Percentiles rank a stretch among this genome's conserved stretches.
phyloP scores from a whole-genome alignment of 78 protist genomes.

The Planoprotostelium fungivorum region DNA sequence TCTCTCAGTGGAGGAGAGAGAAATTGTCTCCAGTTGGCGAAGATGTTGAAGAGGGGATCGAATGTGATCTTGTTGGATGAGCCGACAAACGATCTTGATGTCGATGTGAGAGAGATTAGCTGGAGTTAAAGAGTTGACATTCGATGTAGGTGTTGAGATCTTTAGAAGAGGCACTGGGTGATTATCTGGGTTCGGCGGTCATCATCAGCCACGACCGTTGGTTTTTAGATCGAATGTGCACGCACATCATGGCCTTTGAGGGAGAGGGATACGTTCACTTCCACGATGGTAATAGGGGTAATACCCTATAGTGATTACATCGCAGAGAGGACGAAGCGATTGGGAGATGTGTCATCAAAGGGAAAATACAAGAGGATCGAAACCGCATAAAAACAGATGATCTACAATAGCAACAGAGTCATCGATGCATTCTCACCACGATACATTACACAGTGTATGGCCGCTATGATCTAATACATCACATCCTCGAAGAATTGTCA shows the following conservation, averaged over 20 bases:
- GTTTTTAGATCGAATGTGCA: conserved; percentile 72
- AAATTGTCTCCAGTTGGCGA: conserved; percentile 71
- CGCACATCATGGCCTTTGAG: conserved; percentile 63
- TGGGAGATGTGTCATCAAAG: conserved; percentile 30
- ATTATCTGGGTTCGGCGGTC: conserved; percentile 62
- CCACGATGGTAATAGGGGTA: conserved; percentile 42
- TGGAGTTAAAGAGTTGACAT: background rate
- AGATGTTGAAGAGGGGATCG: conserved; percentile 57
- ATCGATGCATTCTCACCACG: no score
- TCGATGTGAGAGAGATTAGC: conserved; percentile 42
- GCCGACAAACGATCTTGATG: conserved; percentile 80
- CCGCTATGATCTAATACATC: no score
- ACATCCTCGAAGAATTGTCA: no score
- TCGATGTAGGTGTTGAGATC: conserved; percentile 22
- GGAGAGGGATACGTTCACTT: conserved; percentile 46
- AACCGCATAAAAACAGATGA: conserved; percentile 5
- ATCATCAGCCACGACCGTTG: conserved; percentile 67
- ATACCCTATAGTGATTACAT: conserved; percentile 24
- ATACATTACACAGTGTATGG: no score
- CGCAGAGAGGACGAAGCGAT: conserved; percentile 12
- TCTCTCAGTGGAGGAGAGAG: conserved; percentile 68
- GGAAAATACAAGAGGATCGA: conserved; percentile 47
- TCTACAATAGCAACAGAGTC: no score
- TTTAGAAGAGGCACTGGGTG: conserved; percentile 57
- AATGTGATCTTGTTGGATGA: conserved; percentile 70